Percentiles rank a stretch among this genome's conserved stretches.
Conservation (phyloP, 257 asterid genomes). For the Vinca minor region DNA sequence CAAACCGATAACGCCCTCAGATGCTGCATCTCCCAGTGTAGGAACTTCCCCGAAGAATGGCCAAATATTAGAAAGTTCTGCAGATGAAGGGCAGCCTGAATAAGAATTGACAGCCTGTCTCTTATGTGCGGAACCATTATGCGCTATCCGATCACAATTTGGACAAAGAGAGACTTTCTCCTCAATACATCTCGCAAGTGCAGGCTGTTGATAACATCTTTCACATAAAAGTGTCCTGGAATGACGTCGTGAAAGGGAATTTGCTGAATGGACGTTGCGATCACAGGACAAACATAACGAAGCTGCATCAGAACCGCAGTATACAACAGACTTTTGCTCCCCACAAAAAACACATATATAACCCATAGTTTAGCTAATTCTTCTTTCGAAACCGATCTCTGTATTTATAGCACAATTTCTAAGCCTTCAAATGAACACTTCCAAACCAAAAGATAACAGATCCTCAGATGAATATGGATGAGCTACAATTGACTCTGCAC, state of each 20-base stretch:
- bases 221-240: slow-evolving; percentile 76
- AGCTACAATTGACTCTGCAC: not conserved
- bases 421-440: slow-evolving; percentile 5
- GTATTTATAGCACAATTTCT: slow-evolving; percentile 10
- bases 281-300: slow-evolving; percentile 83
- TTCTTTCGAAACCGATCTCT: slow-evolving; percentile 2
- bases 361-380: slow-evolving; percentile 45
- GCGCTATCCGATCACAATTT: slow-evolving; percentile 73
- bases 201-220: slow-evolving; percentile 70
- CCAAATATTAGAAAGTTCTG: slow-evolving; percentile 75
- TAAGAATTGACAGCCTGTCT: slow-evolving; percentile 60
- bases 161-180: slow-evolving; percentile 69
- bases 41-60: slow-evolving; percentile 47
- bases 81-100: slow-evolving; percentile 77
- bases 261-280: slow-evolving; percentile 81
- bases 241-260: slow-evolving; percentile 77
- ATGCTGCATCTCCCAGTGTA: slow-evolving; percentile 35
- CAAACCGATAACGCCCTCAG: slow-evolving; percentile 51
- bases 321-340: slow-evolving; percentile 61
- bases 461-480: not conserved
- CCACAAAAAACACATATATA: slow-evolving; percentile 75
- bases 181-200: slow-evolving; percentile 55
- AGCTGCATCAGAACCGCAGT: slow-evolving; percentile 83
- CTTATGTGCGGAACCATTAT: slow-evolving; percentile 43
- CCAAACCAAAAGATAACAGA: slow-evolving; percentile 12